phyloP scores from a whole-genome alignment of 176 grass and related monocot genomes.

The Juncus inflexus region DNA sequence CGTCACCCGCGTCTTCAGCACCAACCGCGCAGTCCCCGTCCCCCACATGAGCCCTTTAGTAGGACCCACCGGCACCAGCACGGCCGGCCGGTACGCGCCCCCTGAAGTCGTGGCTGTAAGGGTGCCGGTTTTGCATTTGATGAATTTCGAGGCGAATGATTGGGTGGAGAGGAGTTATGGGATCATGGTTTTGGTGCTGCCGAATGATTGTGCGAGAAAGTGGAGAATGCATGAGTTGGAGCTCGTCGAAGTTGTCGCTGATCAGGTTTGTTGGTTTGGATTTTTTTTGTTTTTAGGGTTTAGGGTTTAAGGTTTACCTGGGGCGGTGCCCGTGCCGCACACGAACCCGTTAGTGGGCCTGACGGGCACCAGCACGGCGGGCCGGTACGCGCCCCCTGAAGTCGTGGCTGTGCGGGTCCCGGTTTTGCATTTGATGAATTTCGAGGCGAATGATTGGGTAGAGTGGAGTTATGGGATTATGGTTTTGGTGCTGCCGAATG shows the following conservation, averaged over 20 bases:
- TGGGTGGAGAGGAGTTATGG: conserved; percentile 79
- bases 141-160: conserved; percentile 86
- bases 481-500: conserved; percentile 80
- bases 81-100: conserved; percentile 51
- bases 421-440: conserved; percentile 79
- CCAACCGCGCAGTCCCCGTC: conserved; percentile 27
- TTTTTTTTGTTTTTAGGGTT: not conserved
- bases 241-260: conserved; percentile 87
- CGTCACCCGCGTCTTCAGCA: conserved; percentile 33
- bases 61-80: conserved; percentile 8
- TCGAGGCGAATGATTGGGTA: conserved; percentile 76
- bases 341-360: conserved; percentile 31
- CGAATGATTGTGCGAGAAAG: conserved; percentile 71
- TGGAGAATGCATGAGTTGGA: conserved; percentile 86
- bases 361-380: conserved; percentile 13
- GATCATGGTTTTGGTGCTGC: conserved; percentile 89
- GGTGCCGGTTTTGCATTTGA: conserved; percentile 72
- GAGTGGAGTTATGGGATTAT: conserved; percentile 85
- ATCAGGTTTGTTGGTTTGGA: conserved; percentile 54
- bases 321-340: conserved; percentile 26
- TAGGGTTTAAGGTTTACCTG: no score
- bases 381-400: conserved; percentile 68
- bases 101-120: conserved; percentile 80
- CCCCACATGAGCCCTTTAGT: conserved; percentile 31
- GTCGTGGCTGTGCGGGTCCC: conserved; percentile 81